Base-by-base conservation (phyloP, 345 rosid genomes). In the Eucalyptus victrix region DNA sequence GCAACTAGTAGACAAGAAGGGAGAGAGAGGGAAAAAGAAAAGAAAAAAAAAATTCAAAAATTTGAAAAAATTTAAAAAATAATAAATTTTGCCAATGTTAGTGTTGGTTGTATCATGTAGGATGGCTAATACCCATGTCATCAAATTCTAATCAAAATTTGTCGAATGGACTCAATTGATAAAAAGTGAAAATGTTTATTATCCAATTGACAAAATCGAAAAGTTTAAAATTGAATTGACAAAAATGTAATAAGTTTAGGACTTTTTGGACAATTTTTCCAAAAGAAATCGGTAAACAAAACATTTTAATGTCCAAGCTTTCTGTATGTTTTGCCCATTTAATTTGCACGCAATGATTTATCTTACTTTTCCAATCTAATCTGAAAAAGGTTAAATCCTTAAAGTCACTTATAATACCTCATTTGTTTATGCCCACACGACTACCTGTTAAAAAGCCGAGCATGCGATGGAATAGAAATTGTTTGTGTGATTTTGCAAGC, bases 61-160 rank as follows among this genome's bases (percentile, higher is more conserved):
- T 6, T 51, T 51, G 18, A 51, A 51, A 19, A 7, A 0, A 19
- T 19, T 53, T 7, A 1, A 53, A 51, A 53, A 53, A 53, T 53
- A 53, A 53, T 53, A 4, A 53, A 53, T 53, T 53, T 53, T 53
- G 26, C 26, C 2, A 53, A 53, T 53, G 58, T 53, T 0, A 21
- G 2, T 19, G 0, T 0, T 2, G 2, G 58, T 19, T 53, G 56
- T 53, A 53, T 1, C 58, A 53, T 53, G 2, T 53, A 53, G 58
- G 58, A 19, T 0, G 26, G 11, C 2, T 4, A 0, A 53, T 53
- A 19, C 1, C 58, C 26, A 53, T 0, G 1, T 53, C 11, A 53
- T 21, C 11, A 0, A 53, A 53, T 53, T 53, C 1, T 5, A 0
- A 53, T 53, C 58, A 53, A 19, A 53, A 53, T 53, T 53, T 19